Conservation (phyloP, 2,329 filamentous ascomycete genomes). For the Fusarium pseudoanthophilum region DNA sequence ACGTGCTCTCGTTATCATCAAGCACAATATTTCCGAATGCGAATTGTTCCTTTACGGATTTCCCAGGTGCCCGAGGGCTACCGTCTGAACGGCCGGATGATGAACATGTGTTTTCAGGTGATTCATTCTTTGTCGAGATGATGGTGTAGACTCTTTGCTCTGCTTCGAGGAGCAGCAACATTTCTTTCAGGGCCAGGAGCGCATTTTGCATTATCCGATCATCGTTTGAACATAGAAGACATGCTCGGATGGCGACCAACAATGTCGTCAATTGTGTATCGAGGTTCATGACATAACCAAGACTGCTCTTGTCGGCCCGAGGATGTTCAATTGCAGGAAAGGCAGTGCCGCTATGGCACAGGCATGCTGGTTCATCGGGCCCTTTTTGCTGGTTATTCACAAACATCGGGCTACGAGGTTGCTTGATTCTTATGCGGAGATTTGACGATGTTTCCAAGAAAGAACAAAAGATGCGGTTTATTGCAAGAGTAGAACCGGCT, state of each 20-base stretch:
- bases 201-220: background rate
- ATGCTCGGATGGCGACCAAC: background rate
- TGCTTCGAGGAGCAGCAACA: background rate
- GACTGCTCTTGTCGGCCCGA: fast-evolving
- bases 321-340: background rate
- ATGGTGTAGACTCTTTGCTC: background rate
- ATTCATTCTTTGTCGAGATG: background rate
- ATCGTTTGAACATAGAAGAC: background rate
- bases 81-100: fast-evolving
- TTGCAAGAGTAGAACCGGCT: too few relatives aligned
- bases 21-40: background rate
- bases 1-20: fast-evolving
- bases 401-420: background rate
- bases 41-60: background rate
- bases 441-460: background rate
- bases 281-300: background rate
- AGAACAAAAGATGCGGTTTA: too few relatives aligned
- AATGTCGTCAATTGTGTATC: background rate
- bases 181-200: too few relatives aligned
- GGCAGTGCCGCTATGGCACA: background rate
- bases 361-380: background rate
- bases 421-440: background rate
- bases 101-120: background rate
- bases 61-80: fast-evolving
- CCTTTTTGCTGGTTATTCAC: too few relatives aligned